phyloP scores from a whole-genome alignment of 169 alveolate genomes.

The Toxoplasma gondii region DNA sequence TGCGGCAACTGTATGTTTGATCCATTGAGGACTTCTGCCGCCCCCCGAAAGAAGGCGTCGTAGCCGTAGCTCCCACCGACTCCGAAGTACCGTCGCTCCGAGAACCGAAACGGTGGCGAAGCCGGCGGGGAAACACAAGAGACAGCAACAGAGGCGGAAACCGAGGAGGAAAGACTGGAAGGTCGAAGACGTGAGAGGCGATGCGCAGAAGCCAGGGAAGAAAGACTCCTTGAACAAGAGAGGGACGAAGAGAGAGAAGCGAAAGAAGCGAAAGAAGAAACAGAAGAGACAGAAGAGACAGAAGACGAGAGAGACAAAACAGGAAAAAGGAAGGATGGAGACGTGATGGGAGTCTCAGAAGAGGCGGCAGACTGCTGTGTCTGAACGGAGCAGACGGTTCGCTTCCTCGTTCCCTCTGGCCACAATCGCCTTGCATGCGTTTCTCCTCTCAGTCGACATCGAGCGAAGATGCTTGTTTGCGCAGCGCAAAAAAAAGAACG shows the following conservation, averaged over 20 bases:
- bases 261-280: background rate
- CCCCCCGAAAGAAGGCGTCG: constrained; percentile 62
- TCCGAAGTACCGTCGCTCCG: constrained; percentile 32
- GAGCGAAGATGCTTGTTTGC: too few species aligned
- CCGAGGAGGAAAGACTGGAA: background rate
- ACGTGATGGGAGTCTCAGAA: background rate
- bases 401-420: background rate
- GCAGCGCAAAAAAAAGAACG: too few species aligned
- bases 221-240: background rate
- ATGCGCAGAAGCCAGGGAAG: background rate
- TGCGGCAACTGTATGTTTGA: constrained; percentile 16
- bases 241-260: background rate
- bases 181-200: background rate
- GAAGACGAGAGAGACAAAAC: background rate
- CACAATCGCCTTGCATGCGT: too few species aligned
- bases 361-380: background rate
- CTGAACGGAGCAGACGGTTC: background rate
- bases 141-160: background rate
- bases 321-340: background rate
- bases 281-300: too few species aligned
- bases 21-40: constrained; percentile 33
- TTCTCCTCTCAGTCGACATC: too few species aligned
- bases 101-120: background rate
- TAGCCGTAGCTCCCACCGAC: constrained; percentile 64
- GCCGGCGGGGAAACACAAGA: background rate